Percentiles rank a stretch among this genome's conserved stretches.
phyloP scores from a whole-genome alignment of 2,329 filamentous ascomycete genomes.

The Nemania serpens region DNA sequence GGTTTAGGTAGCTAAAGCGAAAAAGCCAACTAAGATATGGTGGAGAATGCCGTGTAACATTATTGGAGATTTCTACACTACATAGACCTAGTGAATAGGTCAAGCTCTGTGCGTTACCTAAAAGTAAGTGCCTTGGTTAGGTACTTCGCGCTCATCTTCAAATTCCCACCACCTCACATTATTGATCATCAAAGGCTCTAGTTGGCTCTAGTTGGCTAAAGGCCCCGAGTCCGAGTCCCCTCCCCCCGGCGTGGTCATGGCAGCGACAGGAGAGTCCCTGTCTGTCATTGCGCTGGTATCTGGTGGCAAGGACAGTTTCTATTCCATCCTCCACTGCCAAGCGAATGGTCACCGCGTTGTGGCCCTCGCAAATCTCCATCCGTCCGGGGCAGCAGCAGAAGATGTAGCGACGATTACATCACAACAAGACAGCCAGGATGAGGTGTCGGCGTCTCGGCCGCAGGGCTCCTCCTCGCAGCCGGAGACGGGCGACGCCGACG shows the following conservation, averaged over 20 bases:
- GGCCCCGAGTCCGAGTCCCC: neutral
- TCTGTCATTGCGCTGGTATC: slow-evolving; percentile 93
- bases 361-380: slow-evolving; percentile 87
- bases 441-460: slow-evolving; percentile 11
- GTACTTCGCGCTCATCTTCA: neutral
- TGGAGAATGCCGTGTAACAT: slow-evolving; percentile 11
- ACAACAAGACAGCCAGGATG: neutral
- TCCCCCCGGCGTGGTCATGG: slow-evolving; percentile 33
- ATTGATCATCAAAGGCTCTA: slow-evolving; percentile 16
- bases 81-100: too few species aligned
- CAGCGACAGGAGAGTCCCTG: slow-evolving; percentile 51
- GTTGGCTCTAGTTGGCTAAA: slow-evolving; percentile 12
- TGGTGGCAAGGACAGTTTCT: slow-evolving; percentile 96
- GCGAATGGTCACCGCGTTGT: slow-evolving; percentile 83
- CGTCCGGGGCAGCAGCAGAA: slow-evolving; percentile 22
- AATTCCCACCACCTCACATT: neutral
- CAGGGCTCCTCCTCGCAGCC: slow-evolving; percentile 17
- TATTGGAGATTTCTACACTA: too few species aligned
- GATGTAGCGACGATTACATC: neutral
- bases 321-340: slow-evolving; percentile 86
- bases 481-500: slow-evolving; percentile 32
- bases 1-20: too few species aligned
- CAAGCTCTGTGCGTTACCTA: neutral
- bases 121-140: neutral
- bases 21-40: neutral